Percentiles rank a stretch among this genome's conserved stretches.
These are phyloP conservation scores for Solanum arcanum DNA, from an alignment of 257 asterid species.

Conservation along the genomic window DNA sequence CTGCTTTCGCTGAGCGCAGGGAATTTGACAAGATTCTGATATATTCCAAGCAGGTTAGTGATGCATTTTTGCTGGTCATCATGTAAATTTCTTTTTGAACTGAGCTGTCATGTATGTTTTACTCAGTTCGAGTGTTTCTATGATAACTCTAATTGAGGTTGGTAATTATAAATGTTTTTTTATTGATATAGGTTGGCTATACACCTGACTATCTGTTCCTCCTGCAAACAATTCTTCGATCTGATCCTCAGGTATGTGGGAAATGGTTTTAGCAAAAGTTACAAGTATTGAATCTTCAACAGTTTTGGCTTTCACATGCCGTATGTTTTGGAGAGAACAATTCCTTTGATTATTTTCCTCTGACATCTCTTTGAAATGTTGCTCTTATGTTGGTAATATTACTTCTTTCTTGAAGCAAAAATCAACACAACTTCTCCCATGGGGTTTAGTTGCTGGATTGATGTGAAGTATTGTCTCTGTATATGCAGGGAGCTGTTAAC, in stretches of 20 bases:
- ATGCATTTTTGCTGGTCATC: background rate
- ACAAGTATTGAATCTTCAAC: background rate
- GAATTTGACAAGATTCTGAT: slow-evolving; percentile 96
- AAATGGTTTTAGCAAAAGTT: background rate
- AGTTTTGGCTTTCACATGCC: background rate
- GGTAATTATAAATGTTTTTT: background rate
- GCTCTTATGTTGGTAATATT: background rate
- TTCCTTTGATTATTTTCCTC: background rate
- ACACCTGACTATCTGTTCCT: slow-evolving; percentile 96
- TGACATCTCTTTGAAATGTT: background rate
- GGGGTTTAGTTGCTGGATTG: background rate
- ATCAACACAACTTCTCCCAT: background rate
- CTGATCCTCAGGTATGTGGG: slow-evolving; percentile 89
- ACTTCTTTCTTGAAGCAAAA: background rate
- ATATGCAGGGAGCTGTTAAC: slow-evolving; percentile 93
- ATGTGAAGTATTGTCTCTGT: slow-evolving; percentile 1
- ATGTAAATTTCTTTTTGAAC: background rate
- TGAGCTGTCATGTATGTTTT: background rate
- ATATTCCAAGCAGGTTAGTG: slow-evolving; percentile 90
- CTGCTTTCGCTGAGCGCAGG: slow-evolving; percentile 99
- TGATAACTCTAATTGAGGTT: background rate
- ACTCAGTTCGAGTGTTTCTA: background rate
- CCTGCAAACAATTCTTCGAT: slow-evolving; percentile 96
- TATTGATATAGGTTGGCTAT: slow-evolving; percentile 76
- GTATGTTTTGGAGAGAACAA: background rate